Evolutionary conservation across 2,329 filamentous ascomycete species (phyloP).

Genomic region (Penicillium decumbens): DNA sequence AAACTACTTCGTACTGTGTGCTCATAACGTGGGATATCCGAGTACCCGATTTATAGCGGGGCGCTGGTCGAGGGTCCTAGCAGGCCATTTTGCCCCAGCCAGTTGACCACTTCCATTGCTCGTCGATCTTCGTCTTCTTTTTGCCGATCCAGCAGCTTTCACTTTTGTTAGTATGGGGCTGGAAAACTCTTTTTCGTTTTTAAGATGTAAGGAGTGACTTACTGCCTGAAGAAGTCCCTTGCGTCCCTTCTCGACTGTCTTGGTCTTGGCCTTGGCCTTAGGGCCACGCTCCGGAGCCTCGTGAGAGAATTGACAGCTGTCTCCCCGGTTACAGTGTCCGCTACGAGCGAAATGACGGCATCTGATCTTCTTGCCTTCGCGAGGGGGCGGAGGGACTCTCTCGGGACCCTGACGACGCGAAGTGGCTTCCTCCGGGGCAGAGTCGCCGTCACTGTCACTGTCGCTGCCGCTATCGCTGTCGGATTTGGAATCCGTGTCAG

Average conservation of each 20-base stretch:
- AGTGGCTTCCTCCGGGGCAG: constrained; percentile 41
- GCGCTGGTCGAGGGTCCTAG: constrained; percentile 26
- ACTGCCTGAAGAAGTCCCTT: constrained; percentile 45
- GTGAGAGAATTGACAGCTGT: constrained; percentile 42
- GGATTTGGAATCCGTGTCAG: constrained; percentile 17
- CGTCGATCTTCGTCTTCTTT: constrained; percentile 41
- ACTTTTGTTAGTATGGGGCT: constrained; percentile 3
- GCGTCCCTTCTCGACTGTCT: constrained; percentile 25
- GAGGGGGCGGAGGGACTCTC: constrained; percentile 37
- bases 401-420: constrained; percentile 41
- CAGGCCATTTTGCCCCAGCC: constrained; percentile 41
- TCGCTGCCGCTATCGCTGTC: constrained; percentile 24
- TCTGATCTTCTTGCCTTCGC: constrained; percentile 29
- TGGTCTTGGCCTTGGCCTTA: constrained; percentile 29
- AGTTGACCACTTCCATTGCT: constrained; percentile 41
- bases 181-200: neutral
- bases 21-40: neutral
- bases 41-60: neutral
- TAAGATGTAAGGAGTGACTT: constrained; percentile 11
- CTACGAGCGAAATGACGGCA: constrained; percentile 42
- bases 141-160: constrained; percentile 41
- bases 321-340: constrained; percentile 42
- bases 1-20: neutral
- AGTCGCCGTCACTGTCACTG: constrained; percentile 29
- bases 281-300: constrained; percentile 30